Evolutionary conservation across 208 protist genomes (phyloP).

Genomic region (Acanthamoeba quina): DNA sequence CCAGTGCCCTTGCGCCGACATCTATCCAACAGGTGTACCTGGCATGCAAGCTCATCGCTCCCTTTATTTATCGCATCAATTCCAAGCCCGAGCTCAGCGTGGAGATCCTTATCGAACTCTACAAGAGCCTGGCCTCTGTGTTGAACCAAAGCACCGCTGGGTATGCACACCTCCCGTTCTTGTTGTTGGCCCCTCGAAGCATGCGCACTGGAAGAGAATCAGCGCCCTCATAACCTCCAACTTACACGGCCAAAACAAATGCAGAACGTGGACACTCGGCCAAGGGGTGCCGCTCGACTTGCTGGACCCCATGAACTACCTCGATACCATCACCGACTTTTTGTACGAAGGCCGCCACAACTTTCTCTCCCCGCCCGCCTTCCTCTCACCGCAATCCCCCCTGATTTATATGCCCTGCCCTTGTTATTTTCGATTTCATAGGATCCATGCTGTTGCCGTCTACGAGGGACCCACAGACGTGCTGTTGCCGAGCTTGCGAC

Average conservation of each 20-base stretch:
- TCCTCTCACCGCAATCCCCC: too few relatives aligned
- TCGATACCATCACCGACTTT: neutral
- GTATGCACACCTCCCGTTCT: neutral
- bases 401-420: too few relatives aligned
- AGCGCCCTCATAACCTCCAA: too few relatives aligned
- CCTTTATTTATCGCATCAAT: constrained; percentile 49
- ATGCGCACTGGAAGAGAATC: too few relatives aligned
- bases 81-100: constrained; percentile 7
- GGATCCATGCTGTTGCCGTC: neutral
- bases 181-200: neutral
- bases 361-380: neutral
- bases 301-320: constrained; percentile 8
- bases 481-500: neutral
- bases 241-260: neutral
- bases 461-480: neutral
- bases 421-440: too few relatives aligned
- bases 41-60: constrained; percentile 35
- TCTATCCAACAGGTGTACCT: constrained; percentile 40
- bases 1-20: neutral
- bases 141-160: neutral
- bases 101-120: constrained; percentile 47
- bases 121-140: neutral
- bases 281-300: neutral
- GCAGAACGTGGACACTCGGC: neutral
- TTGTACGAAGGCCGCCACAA: neutral